Base-by-base conservation (phyloP, 2,329 filamentous ascomycete species). In the Calcarisporium arbuscula region DNA sequence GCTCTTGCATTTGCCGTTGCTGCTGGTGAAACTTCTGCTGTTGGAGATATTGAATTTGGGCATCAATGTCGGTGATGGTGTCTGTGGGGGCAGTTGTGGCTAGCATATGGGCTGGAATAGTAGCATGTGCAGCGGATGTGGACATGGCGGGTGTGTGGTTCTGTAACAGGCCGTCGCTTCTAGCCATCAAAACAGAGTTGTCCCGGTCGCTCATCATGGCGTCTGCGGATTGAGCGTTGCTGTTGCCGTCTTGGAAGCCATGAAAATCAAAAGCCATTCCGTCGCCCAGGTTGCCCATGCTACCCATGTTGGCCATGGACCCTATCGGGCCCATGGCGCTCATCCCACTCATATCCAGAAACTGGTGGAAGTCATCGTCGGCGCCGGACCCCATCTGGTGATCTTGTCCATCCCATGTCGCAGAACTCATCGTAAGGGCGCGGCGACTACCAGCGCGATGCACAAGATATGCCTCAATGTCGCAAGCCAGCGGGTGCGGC, bases 281-380 rank as follows among this genome's bases (percentile, higher is more conserved):
- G 36, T 77, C 72, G 41, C 56, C 56, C 38, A 80, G 57, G 41
- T 58, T 67, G 19, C 63, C 64, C 62, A 80, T 74, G n/a, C n/a
- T n/a, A n/a, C n/a, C n/a, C n/a, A n/a, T n/a, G n/a, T n/a, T n/a
- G n/a, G n/a, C n/a, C n/a, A n/a, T n/a, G n/a, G n/a, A n/a, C n/a
- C n/a, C n/a, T n/a, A n/a, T n/a, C n/a, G n/a, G n/a, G 41, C 56
- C 56, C 38, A 80, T 57, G 41, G 57, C 67, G 19, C 63, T 64
- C 62, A 80, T 74, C 46, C 58, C 60, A 38, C 67, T 70, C 64
- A 82, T 72, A 44, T 80, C 70, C 41, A 82, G 64, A 39, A 79
- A 80, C 45, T 80, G 75, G 43, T 77, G 68, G 50, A 81, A 80
- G 25, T 79, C 76, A 52, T 80, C 76, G 30, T 80, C 75, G 32